These are phyloP conservation scores for Priceomyces melissophilus DNA, from an alignment of 805 yeast genomes.

Conservation along the genomic window DNA sequence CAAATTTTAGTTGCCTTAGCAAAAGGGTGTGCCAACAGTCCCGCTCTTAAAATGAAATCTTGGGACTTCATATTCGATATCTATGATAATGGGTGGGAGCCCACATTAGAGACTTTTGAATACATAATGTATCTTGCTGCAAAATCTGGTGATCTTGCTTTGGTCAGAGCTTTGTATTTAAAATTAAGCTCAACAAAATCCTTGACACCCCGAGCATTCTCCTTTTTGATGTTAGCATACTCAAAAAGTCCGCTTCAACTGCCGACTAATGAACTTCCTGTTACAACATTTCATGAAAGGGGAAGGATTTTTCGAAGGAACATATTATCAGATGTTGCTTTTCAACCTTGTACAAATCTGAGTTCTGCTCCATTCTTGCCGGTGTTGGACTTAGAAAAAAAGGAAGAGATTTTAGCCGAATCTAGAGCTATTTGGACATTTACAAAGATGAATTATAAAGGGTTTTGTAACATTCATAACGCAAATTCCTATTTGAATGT, in stretches of 20 bases:
- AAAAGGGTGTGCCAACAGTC: slow-evolving; percentile 59
- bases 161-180: slow-evolving; percentile 65
- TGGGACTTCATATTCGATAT: slow-evolving; percentile 78
- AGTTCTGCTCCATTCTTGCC: slow-evolving; percentile 71
- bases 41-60: slow-evolving; percentile 50
- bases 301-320: slow-evolving; percentile 48
- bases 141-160: slow-evolving; percentile 69
- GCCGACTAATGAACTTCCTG: slow-evolving; percentile 20
- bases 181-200: slow-evolving; percentile 38
- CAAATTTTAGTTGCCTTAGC: slow-evolving; percentile 53
- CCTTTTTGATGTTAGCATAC: slow-evolving; percentile 49
- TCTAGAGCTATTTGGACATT: slow-evolving; percentile 73
- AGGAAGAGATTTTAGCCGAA: slow-evolving; percentile 58
- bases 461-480: slow-evolving; percentile 37
- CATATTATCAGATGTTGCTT: slow-evolving; percentile 30
- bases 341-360: not conserved
- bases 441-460: slow-evolving; percentile 42
- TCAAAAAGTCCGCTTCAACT: slow-evolving; percentile 30
- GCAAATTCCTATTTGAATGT: slow-evolving; percentile 54
- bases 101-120: slow-evolving; percentile 52
- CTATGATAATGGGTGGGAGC: slow-evolving; percentile 41
- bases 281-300: slow-evolving; percentile 39
- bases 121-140: slow-evolving; percentile 76
- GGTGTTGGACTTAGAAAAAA: slow-evolving; percentile 35
- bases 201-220: slow-evolving; percentile 37